Evolutionary conservation across 1,284 basidiomycete species (phyloP).

Genomic region (Sphagnurus paluster): DNA sequence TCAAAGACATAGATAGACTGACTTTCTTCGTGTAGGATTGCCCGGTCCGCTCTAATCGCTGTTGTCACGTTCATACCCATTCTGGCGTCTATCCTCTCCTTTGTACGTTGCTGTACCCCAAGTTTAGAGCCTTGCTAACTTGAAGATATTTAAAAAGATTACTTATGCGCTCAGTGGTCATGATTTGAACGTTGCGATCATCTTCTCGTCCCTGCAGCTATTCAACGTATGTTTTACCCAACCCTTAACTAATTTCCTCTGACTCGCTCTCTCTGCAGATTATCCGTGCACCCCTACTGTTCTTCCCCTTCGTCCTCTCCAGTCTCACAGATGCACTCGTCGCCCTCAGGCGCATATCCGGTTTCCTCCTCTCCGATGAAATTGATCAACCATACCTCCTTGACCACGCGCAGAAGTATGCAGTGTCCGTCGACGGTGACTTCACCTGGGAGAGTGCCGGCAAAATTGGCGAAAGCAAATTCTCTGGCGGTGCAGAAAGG

Average conservation of each 20-base stretch:
- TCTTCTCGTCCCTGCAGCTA: constrained; percentile 74
- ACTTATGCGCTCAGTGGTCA: constrained; percentile 70
- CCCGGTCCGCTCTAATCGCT: constrained; percentile 55
- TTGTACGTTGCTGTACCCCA: constrained; percentile 45
- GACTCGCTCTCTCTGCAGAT: constrained; percentile 39
- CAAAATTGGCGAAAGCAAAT: constrained; percentile 29
- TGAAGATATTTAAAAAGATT: constrained; percentile 41
- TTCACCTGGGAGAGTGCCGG: constrained; percentile 68
- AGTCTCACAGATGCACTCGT: constrained; percentile 60
- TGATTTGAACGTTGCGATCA: constrained; percentile 62
- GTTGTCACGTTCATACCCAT: constrained; percentile 63
- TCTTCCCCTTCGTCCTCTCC: constrained; percentile 54
- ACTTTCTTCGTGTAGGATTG: constrained; percentile 34
- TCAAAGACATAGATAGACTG: background rate
- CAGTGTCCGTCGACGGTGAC: constrained; percentile 60
- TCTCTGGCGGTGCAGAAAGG: constrained; percentile 25
- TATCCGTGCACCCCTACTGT: constrained; percentile 52
- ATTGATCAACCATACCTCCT: constrained; percentile 52
- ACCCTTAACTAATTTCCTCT: background rate
- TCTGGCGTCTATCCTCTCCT: constrained; percentile 72
- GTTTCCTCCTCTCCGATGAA: constrained; percentile 67
- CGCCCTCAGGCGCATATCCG: constrained; percentile 57
- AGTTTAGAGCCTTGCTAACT: background rate
- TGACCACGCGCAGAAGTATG: constrained; percentile 41
- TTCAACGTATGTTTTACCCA: constrained; percentile 61